A percentile compares a stretch with the other conserved stretches of the same genome.
These are phyloP conservation scores for Plasmodium gonderi DNA, from an alignment of 169 alveolate genomes.

Conservation along the genomic window DNA sequence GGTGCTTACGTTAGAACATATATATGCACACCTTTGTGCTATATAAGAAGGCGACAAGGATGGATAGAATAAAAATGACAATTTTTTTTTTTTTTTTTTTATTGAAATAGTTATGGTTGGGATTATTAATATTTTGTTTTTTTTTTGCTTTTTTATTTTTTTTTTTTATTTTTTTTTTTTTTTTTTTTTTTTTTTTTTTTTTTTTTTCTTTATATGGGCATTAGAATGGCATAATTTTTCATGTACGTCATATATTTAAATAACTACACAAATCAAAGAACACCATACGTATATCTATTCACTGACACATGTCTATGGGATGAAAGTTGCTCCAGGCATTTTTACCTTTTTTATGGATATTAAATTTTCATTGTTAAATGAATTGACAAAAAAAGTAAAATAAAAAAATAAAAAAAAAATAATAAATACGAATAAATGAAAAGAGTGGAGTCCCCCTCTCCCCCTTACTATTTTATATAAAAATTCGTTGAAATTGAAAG, in stretches of 20 bases:
- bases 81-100: too few relatives aligned
- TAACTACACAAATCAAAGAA: not conserved
- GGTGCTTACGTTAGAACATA: too few relatives aligned
- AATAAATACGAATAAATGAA: too few relatives aligned
- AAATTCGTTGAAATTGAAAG: not conserved
- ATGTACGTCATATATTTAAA: not conserved
- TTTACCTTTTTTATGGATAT: not conserved
- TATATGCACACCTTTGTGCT: not conserved
- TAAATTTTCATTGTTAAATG: not conserved
- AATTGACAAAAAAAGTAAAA: not conserved
- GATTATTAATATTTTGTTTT: not conserved
- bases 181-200: not conserved
- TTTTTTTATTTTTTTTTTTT: not conserved
- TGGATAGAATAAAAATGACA: not conserved
- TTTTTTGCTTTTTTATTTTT: not conserved
- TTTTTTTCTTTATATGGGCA: not conserved
- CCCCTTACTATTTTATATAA: too few relatives aligned
- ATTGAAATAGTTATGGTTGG: too few relatives aligned
- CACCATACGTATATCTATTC: not conserved
- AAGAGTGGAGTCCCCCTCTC: not conserved
- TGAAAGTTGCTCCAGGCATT: not conserved
- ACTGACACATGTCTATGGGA: not conserved
- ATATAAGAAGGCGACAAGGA: not conserved
- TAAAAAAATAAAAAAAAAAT: not conserved
- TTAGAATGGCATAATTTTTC: not conserved